Base-by-base conservation (phyloP, 225 moss, liverwort and hornwort genomes). In the Physcomitrium patens region DNA sequence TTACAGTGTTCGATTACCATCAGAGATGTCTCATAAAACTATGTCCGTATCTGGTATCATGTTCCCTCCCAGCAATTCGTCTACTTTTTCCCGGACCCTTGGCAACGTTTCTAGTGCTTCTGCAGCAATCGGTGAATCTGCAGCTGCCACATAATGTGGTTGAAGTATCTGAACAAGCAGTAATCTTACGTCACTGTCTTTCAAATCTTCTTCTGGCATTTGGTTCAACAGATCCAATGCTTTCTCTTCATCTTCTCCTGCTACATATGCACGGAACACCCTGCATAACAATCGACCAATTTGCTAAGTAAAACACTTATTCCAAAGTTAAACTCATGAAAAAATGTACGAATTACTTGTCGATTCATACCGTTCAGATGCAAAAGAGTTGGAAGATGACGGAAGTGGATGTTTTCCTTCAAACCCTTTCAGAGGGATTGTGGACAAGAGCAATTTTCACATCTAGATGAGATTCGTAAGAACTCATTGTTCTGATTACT, bases 211-310 rank as follows among this genome's bases (percentile, higher is more conserved):
- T 19, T 51, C 55, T 15, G 78, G 49, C 77, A 91, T 89, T 59
- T 80, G 62, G 14, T 85, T 55, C 2, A 93, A 80, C 63, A 87
- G 71, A 15, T 76, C 72, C 66, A 84, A 52, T 49, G 89, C 89
- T 79, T 65, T 83, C 59, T 65, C 80, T 70, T 89, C 85, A 45
- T 89, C 91, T 76, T 89, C 89, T 68, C 87, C 84, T 52, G 89
- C 86, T 61, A 93, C 84, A 49, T 87, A 93, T 28, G 89, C 91
- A 27, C 87, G 87, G 60, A 93, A 93, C 73, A 91, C 73, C 79
- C 92, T 92, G 79, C 77, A 76, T 0, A 58, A 76, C 8, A 18
- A 46, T 19, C 59, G 72, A 4, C 65, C 20, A 48, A 56, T 20
- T 63, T 19, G 22, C 4, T 43, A 50, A 14, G 47, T 31, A 17